Percentiles rank a stretch among this genome's conserved stretches.
Conservation (phyloP, 2,329 filamentous ascomycete species). For the Basipetospora chlamydospora region DNA sequence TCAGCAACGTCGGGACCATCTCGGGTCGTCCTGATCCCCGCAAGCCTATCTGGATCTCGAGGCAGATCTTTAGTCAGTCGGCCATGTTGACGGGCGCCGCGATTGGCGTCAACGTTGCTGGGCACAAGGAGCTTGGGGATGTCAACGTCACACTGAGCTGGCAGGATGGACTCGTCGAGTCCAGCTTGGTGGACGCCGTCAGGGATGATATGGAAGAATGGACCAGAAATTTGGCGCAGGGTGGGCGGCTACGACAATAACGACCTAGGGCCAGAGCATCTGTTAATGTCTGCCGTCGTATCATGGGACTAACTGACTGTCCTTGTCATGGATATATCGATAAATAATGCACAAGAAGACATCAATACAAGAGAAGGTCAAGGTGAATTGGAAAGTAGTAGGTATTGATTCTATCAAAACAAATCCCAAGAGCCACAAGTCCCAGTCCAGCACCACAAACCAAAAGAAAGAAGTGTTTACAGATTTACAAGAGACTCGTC, state of each 20-base stretch:
- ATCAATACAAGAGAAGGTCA: too few relatives aligned
- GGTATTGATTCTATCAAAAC: too few relatives aligned
- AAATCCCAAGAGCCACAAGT: too few relatives aligned
- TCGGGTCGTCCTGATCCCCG: not conserved
- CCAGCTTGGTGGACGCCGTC: conserved; percentile 21
- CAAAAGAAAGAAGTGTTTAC: not conserved
- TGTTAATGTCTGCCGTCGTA: too few relatives aligned
- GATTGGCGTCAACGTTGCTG: conserved; percentile 30
- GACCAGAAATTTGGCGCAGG: conserved; percentile 13
- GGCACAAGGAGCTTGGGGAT: conserved; percentile 21
- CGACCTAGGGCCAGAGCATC: too few relatives aligned
- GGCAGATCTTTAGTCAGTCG: conserved; percentile 35
- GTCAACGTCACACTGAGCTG: conserved; percentile 31
- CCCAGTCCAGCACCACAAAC: too few relatives aligned
- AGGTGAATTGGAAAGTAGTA: too few relatives aligned
- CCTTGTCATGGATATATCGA: too few relatives aligned
- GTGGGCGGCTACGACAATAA: conserved; percentile 8
- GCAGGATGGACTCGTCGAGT: conserved; percentile 29
- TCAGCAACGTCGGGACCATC: conserved; percentile 38
- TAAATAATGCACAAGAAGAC: too few relatives aligned
- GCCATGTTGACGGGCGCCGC: conserved; percentile 27
- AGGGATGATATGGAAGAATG: conserved; percentile 20
- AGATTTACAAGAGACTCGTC: conserved; percentile 2
- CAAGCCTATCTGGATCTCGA: conserved; percentile 23
- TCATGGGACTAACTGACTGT: too few relatives aligned